Conservation (phyloP, 352 stramenopile species). For the Phytophthora sojae region DNA sequence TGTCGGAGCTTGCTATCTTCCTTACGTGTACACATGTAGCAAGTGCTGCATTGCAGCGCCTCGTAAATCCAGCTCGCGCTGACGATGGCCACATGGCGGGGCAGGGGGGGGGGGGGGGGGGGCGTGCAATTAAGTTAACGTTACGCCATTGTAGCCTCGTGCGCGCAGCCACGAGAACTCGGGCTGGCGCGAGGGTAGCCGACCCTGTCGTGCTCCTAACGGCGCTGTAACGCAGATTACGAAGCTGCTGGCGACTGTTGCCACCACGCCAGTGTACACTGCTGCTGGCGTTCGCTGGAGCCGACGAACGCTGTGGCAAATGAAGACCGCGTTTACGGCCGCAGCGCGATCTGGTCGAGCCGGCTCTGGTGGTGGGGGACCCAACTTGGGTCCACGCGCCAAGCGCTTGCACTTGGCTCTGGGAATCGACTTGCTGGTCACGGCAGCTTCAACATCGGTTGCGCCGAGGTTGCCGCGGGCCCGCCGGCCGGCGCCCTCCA, state of each 20-base stretch:
- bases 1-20: no score
- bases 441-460: conserved; percentile 21
- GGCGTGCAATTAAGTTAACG: conserved; percentile 23
- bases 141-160: conserved; percentile 12
- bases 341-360: conserved; percentile 13
- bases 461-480: no score
- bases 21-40: no score
- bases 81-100: conserved; percentile 14
- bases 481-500: background rate
- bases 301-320: background rate
- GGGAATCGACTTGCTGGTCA: background rate
- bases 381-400: conserved; percentile 6
- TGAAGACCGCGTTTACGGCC: conserved; percentile 15
- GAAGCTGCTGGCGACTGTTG: no score
- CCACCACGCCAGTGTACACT: no score
- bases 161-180: conserved; percentile 15
- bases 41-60: no score
- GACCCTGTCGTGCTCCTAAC: conserved; percentile 23
- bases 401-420: conserved; percentile 7
- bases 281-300: background rate
- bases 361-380: background rate
- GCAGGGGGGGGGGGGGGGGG: no score
- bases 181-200: conserved; percentile 23
- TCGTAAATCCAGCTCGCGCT: no score
- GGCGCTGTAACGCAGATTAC: no score